Percentiles rank a stretch among this genome's conserved stretches.
These are phyloP conservation scores for Castanea crenata DNA, from an alignment of 306 rosid genomes.

Conservation along the genomic window DNA sequence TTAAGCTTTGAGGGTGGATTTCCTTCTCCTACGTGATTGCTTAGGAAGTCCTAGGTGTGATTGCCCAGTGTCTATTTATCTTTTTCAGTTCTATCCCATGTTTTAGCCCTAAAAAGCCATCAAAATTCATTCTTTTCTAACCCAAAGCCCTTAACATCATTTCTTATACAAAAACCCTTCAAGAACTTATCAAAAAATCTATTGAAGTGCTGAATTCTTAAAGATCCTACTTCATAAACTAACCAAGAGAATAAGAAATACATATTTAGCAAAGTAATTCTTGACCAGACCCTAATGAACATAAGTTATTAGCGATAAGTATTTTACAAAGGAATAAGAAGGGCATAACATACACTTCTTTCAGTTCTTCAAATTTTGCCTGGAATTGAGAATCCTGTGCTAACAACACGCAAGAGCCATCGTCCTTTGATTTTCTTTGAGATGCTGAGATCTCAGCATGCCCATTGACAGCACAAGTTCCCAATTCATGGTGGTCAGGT, in stretches of 20 bases:
- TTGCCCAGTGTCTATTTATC: too few species aligned
- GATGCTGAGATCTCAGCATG: conserved; percentile 31
- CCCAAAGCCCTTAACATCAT: too few species aligned
- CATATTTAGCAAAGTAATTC: not conserved
- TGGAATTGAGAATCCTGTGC: conserved; percentile 61
- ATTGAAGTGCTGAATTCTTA: too few species aligned
- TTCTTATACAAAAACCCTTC: too few species aligned
- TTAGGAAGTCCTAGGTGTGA: too few species aligned
- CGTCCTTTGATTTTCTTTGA: conserved; percentile 59
- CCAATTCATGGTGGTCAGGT: conserved; percentile 39
- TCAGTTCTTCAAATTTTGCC: conserved; percentile 61
- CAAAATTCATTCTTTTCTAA: too few species aligned
- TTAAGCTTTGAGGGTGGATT: too few species aligned
- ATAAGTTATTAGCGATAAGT: not conserved
- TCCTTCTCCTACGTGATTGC: too few species aligned
- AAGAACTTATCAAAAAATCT: too few species aligned
- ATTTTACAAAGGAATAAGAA: conserved; percentile 1
- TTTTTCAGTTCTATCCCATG: too few species aligned
- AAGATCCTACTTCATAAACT: not conserved
- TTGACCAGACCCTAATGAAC: conserved; percentile 1
- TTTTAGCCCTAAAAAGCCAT: too few species aligned
- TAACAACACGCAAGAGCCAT: conserved; percentile 49
- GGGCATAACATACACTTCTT: conserved; percentile 54
- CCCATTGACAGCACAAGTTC: conserved; percentile 33
- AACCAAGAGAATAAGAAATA: not conserved